Evolutionary conservation across 2,329 filamentous ascomycete species (phyloP), one percentile per base, ranked within the genome.

Genomic region (Graphilbum fragrans): DNA sequence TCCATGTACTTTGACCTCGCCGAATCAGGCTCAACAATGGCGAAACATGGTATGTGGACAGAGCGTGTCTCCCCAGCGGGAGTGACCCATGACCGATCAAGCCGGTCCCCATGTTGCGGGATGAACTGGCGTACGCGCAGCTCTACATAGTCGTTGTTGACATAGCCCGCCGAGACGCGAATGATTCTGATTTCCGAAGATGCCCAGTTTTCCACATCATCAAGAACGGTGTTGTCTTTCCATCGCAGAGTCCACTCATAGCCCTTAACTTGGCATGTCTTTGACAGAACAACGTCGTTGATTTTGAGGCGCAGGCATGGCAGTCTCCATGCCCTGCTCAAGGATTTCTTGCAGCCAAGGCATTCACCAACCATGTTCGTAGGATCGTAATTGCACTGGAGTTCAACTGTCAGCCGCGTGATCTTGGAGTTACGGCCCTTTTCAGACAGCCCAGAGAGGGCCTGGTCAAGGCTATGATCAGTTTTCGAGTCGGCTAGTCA

Each of bases 281-380:
- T 77, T 54, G 71, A 76, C 9, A 78, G 60, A 38, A 63, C 65
- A 38, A 77, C 62, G 41, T 77, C 73, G 10, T 67, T 71, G 46
- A 79, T 70, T 52, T 77, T 78, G 54, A 72, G 72, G n/a, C 74
- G 66, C 40, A 77, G 58, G 49, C 74, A 79, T 9, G 71, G 72
- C 34, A 76, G 63, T 6, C 70, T 65, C 49, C 66, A 69, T 2
- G 72, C 59, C 46, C 67, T 72, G n/a, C 59, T 63, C 16, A 61
- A 55, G 5, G 72, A 63, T 45, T 67, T 76, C 43, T 63, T 63
- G 55, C 74, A 79, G 4, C 69, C 70, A 18, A 70, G 42, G 47
- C 74, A 79, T 7, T 62, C 55, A 0, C 69, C 71, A 9, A 54
- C 54, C 18, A 65, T 63, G 42, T 74, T 59, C 2, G 62, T 57